A percentile compares a stretch with the other conserved stretches of the same genome.
Evolutionary conservation across 176 grass and related monocot genomes (phyloP).

Genomic region (Elymus sibiricus): DNA sequence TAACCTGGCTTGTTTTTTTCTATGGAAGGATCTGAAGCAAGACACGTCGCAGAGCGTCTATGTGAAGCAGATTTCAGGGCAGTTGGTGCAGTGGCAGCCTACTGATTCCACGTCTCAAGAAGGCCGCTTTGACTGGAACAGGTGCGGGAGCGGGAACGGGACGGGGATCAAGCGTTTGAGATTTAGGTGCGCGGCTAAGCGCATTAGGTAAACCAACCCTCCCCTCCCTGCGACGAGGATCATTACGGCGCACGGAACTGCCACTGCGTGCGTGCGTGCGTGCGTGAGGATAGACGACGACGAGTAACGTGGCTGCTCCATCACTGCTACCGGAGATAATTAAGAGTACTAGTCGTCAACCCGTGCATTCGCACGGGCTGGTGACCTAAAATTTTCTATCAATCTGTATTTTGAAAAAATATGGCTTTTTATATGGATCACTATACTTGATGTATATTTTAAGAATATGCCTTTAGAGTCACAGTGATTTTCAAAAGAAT

Average conservation of each 20-base stretch:
- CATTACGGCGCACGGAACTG: not conserved
- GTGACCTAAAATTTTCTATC: no score
- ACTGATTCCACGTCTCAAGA: constrained; percentile 50
- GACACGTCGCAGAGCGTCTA: not conserved
- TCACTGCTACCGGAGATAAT: not conserved
- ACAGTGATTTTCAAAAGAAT: no score
- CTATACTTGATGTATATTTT: no score
- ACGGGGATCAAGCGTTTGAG: not conserved
- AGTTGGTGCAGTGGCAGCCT: constrained; percentile 32
- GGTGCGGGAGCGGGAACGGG: not conserved
- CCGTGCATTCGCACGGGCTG: no score
- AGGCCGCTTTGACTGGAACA: constrained; percentile 36
- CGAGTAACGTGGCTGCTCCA: not conserved
- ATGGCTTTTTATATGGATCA: no score
- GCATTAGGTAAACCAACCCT: constrained; percentile 57
- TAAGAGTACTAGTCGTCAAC: not conserved
- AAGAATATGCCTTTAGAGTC: no score
- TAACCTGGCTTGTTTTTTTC: not conserved
- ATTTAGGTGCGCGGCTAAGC: constrained; percentile 42
- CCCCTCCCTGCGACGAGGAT: not conserved
- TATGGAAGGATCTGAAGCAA: not conserved
- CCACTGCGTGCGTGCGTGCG: not conserved
- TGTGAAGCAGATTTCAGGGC: not conserved
- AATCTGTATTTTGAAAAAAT: no score
- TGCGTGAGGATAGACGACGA: not conserved